Evolutionary conservation across 1,284 basidiomycete species (phyloP).

Genomic region (Calocybe gambosa): DNA sequence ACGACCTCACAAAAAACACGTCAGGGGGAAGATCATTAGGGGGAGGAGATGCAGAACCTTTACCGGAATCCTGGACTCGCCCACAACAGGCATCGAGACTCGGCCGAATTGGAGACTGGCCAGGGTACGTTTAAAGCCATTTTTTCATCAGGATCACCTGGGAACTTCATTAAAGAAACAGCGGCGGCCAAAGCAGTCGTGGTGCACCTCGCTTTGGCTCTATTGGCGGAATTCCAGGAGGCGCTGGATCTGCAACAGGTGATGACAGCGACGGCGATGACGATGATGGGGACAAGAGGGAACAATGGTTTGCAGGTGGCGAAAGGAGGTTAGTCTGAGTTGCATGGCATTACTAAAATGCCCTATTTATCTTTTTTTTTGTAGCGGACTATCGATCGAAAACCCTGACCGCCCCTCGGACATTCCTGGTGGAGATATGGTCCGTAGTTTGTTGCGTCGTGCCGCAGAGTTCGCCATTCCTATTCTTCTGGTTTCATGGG

Average conservation of each 20-base stretch:
- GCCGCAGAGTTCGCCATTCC: slow-evolving; percentile 65
- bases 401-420: slow-evolving; percentile 59
- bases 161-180: slow-evolving; percentile 7
- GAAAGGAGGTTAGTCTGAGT: slow-evolving; percentile 62
- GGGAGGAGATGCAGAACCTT: slow-evolving; percentile 36
- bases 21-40: slow-evolving; percentile 36
- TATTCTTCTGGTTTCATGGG: no score
- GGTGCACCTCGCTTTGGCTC: slow-evolving; percentile 16
- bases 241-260: slow-evolving; percentile 4
- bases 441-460: slow-evolving; percentile 76
- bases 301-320: slow-evolving; percentile 82
- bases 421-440: slow-evolving; percentile 60
- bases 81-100: slow-evolving; percentile 29
- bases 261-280: slow-evolving; percentile 44
- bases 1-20: slow-evolving; percentile 22
- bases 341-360: neutral
- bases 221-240: no score
- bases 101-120: slow-evolving; percentile 35
- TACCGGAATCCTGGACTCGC: slow-evolving; percentile 42
- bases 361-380: neutral
- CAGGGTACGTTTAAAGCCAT: slow-evolving; percentile 13
- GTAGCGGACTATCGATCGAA: slow-evolving; percentile 85
- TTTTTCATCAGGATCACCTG: neutral
- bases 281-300: slow-evolving; percentile 38
- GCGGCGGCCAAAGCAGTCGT: slow-evolving; percentile 16